Evolutionary conservation across 2,329 filamentous ascomycete genomes (phyloP), one percentile per base, ranked within the genome.

Genomic region (Cryoendolithus antarcticus): DNA sequence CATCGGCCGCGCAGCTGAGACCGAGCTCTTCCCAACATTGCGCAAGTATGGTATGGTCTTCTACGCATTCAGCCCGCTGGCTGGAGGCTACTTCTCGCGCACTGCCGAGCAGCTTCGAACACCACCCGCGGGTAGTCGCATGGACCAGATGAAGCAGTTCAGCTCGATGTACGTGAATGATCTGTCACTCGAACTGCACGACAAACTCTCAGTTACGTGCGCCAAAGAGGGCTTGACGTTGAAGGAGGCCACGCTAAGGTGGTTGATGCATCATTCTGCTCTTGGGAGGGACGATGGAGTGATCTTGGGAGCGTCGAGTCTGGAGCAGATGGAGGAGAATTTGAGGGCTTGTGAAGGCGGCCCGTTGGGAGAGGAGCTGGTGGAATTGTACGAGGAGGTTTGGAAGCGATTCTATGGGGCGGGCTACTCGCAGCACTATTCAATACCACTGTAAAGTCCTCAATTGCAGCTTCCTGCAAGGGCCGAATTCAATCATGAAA

Each of bases 211-310:
- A 30, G 42, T 51, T 2, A 49, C 51, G 15, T 55, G 57, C 4
- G 48, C 50, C 40, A 61, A 62, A 44, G 56, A 65, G 41, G 54
- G 55, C 1, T 7, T 71, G 21, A 62, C 59, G 0, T 47, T 64
- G 39, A 57, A 60, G 2, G 65, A 69, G 41, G 57, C 60, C 34
- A 64, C 66, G 1, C 42, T 71, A 41, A 48, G 67, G 13, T 72
- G 66, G 66, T 47, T 63, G 13, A 52, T 55, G 9, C 61, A 71
- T 50, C 67, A 71, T 46, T 66, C 60, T 3, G 38, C 48, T n/a
- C 39, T 66, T 30, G 48, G 47, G 6, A 34, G 48, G 4, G 53
- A 53, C 0, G 63, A 66, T 50, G 58, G 48, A 2, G 45, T 66
- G 6, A 63, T 65, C 36, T 48, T 66, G 5, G 62, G 62, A 2